phyloP scores from a whole-genome alignment of 148 eudicot species.

The Oxyria digyna region DNA sequence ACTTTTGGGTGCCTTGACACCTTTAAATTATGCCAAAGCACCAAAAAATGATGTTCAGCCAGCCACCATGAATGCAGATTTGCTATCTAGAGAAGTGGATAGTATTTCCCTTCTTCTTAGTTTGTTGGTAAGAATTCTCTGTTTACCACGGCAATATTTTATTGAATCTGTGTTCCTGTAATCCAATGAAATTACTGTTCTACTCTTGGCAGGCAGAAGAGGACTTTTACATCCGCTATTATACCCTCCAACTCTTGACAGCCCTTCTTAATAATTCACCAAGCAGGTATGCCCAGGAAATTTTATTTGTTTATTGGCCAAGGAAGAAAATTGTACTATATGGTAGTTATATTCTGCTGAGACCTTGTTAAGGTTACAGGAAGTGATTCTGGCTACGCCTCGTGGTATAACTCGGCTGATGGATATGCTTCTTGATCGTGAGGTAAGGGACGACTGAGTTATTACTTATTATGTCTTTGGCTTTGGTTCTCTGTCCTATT shows the following conservation, averaged over 20 bases:
- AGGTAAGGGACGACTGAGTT: constrained; percentile 33
- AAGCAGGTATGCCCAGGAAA: constrained; percentile 39
- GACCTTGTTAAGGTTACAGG: constrained; percentile 71
- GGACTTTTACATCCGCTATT: constrained; percentile 90
- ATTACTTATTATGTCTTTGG: constrained; percentile 3
- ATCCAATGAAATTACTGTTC: neutral
- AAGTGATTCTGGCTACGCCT: constrained; percentile 87
- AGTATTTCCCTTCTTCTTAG: constrained; percentile 83
- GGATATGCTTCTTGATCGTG: constrained; percentile 99
- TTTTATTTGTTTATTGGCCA: neutral
- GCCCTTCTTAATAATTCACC: constrained; percentile 82
- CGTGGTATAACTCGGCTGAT: constrained; percentile 88
- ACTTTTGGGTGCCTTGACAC: constrained; percentile 81
- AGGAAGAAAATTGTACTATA: neutral
- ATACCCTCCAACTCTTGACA: constrained; percentile 86
- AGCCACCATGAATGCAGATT: constrained; percentile 78
- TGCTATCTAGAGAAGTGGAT: constrained; percentile 84
- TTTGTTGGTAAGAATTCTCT: constrained; percentile 53
- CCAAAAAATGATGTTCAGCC: constrained; percentile 69
- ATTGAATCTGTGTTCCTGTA: neutral
- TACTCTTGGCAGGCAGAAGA: constrained; percentile 65
- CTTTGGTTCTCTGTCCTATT: neutral
- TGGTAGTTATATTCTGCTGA: constrained; percentile 13
- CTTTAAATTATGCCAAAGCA: constrained; percentile 56
- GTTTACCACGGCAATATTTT: neutral